Conservation (phyloP, 2,329 filamentous ascomycete genomes). For the Fusarium sulawesiense region DNA sequence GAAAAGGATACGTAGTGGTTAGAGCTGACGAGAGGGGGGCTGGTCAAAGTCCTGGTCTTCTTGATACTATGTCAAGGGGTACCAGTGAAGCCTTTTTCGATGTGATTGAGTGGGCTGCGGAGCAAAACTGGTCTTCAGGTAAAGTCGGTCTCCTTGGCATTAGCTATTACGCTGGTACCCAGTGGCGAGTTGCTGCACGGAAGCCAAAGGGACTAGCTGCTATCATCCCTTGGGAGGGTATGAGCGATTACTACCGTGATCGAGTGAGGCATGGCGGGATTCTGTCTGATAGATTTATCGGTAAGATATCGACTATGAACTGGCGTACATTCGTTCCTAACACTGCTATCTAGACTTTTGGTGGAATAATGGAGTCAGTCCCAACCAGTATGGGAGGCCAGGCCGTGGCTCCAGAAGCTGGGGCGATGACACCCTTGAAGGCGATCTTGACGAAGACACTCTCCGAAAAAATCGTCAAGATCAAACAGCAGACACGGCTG, state of each 20-base stretch:
- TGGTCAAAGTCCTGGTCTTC: slow-evolving; percentile 59
- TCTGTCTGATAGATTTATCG: slow-evolving; percentile 67
- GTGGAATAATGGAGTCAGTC: slow-evolving; percentile 28
- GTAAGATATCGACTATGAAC: no score
- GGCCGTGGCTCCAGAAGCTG: slow-evolving; percentile 53
- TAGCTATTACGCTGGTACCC: slow-evolving; percentile 58
- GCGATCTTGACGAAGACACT: slow-evolving; percentile 64
- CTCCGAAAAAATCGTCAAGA: slow-evolving; percentile 60
- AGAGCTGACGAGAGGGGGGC: slow-evolving; percentile 62
- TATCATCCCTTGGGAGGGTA: slow-evolving; percentile 63
- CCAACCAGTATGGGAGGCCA: slow-evolving; percentile 73
- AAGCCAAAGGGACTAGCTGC: slow-evolving; percentile 58
- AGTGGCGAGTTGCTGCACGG: slow-evolving; percentile 62
- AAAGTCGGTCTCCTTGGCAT: slow-evolving; percentile 62
- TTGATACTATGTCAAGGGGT: slow-evolving; percentile 51
- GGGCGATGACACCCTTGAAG: slow-evolving; percentile 64
- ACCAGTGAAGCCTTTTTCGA: slow-evolving; percentile 63
- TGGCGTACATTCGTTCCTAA: no score
- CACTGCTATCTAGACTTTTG: slow-evolving; percentile 18
- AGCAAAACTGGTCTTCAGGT: slow-evolving; percentile 56
- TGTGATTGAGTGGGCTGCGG: slow-evolving; percentile 61
- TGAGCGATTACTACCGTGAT: slow-evolving; percentile 67
- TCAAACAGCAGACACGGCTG: slow-evolving; percentile 59
- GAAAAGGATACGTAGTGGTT: slow-evolving; percentile 64
- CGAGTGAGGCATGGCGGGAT: slow-evolving; percentile 71